Evolutionary conservation across 2,329 filamentous ascomycete species (phyloP), one percentile per base, ranked within the genome.

Genomic region (Ramularia endophylla): DNA sequence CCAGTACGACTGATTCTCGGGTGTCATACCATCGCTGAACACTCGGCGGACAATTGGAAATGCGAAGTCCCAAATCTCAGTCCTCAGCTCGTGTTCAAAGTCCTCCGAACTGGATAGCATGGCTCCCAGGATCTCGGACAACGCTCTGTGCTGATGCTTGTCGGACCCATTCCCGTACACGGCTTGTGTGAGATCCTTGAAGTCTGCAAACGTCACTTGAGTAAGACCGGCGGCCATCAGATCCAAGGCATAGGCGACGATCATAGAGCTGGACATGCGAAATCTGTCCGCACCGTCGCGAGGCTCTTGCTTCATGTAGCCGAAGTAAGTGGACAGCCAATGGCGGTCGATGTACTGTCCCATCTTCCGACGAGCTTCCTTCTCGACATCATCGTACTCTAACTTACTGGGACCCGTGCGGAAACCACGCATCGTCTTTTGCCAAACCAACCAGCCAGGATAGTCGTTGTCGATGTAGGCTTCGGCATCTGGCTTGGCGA

Each of bases 381-480:
- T 80, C 63, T 98, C 92, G 0, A 86, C 69, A 11, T 86, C 81
- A 56, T 98, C 92, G 56, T 92, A 98, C 32, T 78, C 64, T 70
- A 95, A 57, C 64, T 81, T 65, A 61, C 69, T 70, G 19, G 88
- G 80, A 38, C 85, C 82, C 2, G 84, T 80, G 46, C 80, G 79
- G 62, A 83, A 88, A 0, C 83, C 92, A 11, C 80, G 81, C 71
- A 97, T 90, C 22, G 75, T 80, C 64, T 92, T 87, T 38, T 84
- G 85, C 92, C 92, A 98, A 0, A 94, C 88, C 13, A 98, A 74
- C 94, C 94, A 98, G 22, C 92, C 92, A 4, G 90, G 87, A 60
- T 94, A 85, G 60, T 97, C 90, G 40, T 81, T 78, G 59, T 98
- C 92, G 33, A 97, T 80, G 61, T 89, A 94, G 62, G 94, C 95